Percentiles rank a stretch among this genome's conserved stretches.
Conservation (phyloP, 177 flowering plant genomes). For the Telopea speciosissima region DNA sequence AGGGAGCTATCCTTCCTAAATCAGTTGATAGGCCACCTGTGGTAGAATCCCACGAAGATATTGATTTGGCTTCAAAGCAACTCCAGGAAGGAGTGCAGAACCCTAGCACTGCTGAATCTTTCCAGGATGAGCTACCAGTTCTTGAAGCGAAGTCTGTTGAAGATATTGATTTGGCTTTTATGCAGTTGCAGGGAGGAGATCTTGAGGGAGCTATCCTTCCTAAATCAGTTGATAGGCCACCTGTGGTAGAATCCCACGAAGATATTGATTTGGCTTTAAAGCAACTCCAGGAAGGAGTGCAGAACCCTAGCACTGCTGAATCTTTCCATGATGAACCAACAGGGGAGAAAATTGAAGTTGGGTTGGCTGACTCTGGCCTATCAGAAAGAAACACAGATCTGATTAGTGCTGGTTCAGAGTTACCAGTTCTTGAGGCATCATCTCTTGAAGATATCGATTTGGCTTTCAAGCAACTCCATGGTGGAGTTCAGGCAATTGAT, state of each 20-base stretch:
- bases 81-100: neutral
- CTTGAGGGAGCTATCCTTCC: slow-evolving; percentile 21
- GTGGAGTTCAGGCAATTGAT: slow-evolving; percentile 2
- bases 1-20: slow-evolving; percentile 20
- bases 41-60: slow-evolving; percentile 4
- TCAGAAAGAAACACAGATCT: neutral
- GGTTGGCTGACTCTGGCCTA: neutral
- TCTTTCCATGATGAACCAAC: neutral
- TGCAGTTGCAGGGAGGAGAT: slow-evolving; percentile 4
- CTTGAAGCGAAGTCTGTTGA: slow-evolving; percentile 9
- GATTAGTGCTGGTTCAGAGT: neutral
- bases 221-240: slow-evolving; percentile 13
- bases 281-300: slow-evolving; percentile 14
- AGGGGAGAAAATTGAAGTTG: neutral
- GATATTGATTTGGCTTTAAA: slow-evolving; percentile 1
- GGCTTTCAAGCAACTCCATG: slow-evolving; percentile 9
- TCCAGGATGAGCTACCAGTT: neutral
- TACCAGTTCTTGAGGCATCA: neutral
- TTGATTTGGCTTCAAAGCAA: slow-evolving; percentile 5
- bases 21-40: slow-evolving; percentile 8
- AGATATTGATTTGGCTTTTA: slow-evolving; percentile 15
- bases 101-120: neutral
- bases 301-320: neutral
- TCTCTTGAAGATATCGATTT: neutral
- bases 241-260: slow-evolving; percentile 2